These are phyloP conservation scores for Boehmeria nivea DNA, from an alignment of 306 rosid genomes.

Conservation along the genomic window DNA sequence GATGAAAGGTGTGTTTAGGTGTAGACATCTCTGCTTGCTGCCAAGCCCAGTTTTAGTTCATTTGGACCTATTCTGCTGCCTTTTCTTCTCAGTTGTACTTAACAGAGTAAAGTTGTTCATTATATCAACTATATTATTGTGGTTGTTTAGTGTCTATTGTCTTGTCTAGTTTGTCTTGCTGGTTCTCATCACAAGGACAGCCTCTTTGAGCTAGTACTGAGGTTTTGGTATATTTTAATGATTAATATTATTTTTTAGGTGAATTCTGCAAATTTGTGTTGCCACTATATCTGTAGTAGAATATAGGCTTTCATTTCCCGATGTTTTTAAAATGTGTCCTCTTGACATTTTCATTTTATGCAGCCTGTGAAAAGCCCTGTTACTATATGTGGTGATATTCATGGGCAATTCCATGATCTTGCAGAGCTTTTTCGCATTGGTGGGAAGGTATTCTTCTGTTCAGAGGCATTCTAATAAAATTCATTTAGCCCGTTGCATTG, in stretches of 20 bases:
- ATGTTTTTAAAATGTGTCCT: conserved; percentile 13
- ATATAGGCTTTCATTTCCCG: too few relatives aligned
- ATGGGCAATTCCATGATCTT: conserved; percentile 96
- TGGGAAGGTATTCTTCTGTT: conserved; percentile 66
- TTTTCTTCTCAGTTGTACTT: not conserved
- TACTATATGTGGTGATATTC: conserved; percentile 95
- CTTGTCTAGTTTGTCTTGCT: too few relatives aligned
- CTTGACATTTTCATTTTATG: conserved; percentile 25
- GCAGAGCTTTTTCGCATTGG: conserved; percentile 98
- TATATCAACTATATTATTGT: too few relatives aligned
- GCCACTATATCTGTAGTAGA: too few relatives aligned
- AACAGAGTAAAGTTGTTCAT: too few relatives aligned
- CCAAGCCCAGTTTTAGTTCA: not conserved
- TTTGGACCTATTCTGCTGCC: not conserved
- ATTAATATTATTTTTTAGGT: too few relatives aligned
- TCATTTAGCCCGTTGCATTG: conserved; percentile 8
- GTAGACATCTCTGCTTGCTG: conserved; percentile 1
- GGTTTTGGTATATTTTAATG: too few relatives aligned
- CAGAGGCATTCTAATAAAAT: conserved; percentile 9
- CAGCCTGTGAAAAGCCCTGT: conserved; percentile 98
- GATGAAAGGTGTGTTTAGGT: not conserved
- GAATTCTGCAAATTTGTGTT: too few relatives aligned
- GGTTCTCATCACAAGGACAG: too few relatives aligned
- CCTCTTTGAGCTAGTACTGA: too few relatives aligned
- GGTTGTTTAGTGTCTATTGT: too few relatives aligned